A percentile compares a stretch with the other conserved stretches of the same genome.
These are phyloP conservation scores for Krasilnikovozyma curviuscula DNA, from an alignment of 768 basidiomycete genomes.

Conservation along the genomic window DNA sequence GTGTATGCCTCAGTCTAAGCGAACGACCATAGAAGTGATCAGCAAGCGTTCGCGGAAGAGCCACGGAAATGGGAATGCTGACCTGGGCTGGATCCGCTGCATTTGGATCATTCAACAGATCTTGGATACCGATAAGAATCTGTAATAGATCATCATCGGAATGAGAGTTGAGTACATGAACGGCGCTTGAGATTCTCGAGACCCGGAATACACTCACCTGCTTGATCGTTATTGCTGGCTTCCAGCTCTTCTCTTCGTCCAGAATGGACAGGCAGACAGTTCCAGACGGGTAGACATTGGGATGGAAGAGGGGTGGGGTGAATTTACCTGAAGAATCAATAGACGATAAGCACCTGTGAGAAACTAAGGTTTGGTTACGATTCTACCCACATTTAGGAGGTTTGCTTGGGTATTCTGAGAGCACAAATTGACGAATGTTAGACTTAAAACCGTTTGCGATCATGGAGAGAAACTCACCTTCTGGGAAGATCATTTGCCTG, in stretches of 20 bases:
- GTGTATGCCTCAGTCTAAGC: constrained; percentile 70
- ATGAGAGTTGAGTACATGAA: too few species aligned
- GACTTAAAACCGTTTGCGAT: neutral
- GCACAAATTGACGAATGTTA: neutral
- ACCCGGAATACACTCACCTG: constrained; percentile 60
- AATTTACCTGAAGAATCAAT: constrained; percentile 58
- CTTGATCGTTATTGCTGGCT: constrained; percentile 96
- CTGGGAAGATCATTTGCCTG: constrained; percentile 88
- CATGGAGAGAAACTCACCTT: constrained; percentile 39
- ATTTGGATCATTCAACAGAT: constrained; percentile 85
- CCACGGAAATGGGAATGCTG: too few species aligned
- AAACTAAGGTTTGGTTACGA: neutral
- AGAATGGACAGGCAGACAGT: constrained; percentile 95
- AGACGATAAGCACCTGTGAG: neutral
- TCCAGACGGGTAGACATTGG: constrained; percentile 96
- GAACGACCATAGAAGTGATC: too few species aligned
- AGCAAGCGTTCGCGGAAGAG: too few species aligned
- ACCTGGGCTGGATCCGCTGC: constrained; percentile 95
- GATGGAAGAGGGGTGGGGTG: constrained; percentile 83
- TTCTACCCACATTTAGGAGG: constrained; percentile 63
- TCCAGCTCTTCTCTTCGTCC: constrained; percentile 98
- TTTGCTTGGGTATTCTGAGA: constrained; percentile 75
- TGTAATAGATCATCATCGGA: too few species aligned
- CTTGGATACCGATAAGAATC: constrained; percentile 92
- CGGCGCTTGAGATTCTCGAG: too few species aligned